A percentile compares a stretch with the other conserved stretches of the same genome.
Evolutionary conservation across 805 yeast species (phyloP).

Genomic region (Zygoascus bituminiphila): DNA sequence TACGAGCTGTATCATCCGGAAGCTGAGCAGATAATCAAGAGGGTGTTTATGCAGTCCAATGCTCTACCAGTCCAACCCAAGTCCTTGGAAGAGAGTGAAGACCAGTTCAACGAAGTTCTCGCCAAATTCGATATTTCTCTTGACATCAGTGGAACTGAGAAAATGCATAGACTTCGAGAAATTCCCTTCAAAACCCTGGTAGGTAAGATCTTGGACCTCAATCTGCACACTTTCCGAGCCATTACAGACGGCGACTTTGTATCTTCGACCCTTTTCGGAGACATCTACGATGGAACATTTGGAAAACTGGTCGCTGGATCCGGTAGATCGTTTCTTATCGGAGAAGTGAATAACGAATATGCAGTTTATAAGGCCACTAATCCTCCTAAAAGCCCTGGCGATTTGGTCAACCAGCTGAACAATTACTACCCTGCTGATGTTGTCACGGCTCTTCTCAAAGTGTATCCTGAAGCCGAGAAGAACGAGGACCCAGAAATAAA

Average conservation of each 20-base stretch:
- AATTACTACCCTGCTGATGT: conserved; percentile 4
- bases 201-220: conserved; percentile 24
- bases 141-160: conserved; percentile 17
- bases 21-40: conserved; percentile 34
- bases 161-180: conserved; percentile 20
- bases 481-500: background rate
- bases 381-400: conserved; percentile 3
- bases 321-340: conserved; percentile 5
- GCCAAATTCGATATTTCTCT: conserved; percentile 21
- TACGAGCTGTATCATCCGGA: conserved; percentile 37
- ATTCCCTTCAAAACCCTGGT: conserved; percentile 17
- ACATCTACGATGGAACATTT: conserved; percentile 23
- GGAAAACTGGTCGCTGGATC: conserved; percentile 7
- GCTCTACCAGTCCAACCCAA: conserved; percentile 35
- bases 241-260: conserved; percentile 35
- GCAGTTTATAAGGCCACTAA: background rate
- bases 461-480: conserved; percentile 1
- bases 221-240: conserved; percentile 33
- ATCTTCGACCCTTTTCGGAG: conserved; percentile 25
- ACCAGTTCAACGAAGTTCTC: conserved; percentile 32
- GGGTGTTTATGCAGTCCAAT: conserved; percentile 32
- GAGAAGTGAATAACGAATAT: conserved; percentile 11
- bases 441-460: background rate
- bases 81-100: conserved; percentile 28
- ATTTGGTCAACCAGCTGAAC: background rate